These are phyloP conservation scores for Vitellaria paradoxa DNA, from an alignment of 179 eudicot genomes.

Conservation along the genomic window DNA sequence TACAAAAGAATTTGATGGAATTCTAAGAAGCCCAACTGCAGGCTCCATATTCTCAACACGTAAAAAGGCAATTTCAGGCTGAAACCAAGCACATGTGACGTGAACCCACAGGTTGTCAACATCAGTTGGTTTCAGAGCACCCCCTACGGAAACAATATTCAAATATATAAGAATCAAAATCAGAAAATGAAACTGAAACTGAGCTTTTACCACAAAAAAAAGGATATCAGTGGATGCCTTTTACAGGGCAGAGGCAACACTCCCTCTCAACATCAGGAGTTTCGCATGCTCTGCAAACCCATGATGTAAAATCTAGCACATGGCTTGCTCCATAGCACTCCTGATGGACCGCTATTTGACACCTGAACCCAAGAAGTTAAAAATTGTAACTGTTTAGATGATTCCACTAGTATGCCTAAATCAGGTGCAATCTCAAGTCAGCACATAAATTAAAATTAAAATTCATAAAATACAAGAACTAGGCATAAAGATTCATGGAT, in stretches of 20 bases:
- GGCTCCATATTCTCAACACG: constrained; percentile 88
- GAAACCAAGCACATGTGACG: constrained; percentile 97
- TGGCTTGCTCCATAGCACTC: constrained; percentile 82
- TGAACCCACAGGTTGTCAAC: constrained; percentile 85
- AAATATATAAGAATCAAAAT: neutral
- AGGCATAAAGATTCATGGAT: constrained; percentile 8
- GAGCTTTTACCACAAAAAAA: neutral
- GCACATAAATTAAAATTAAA: neutral
- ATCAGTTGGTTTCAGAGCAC: constrained; percentile 95
- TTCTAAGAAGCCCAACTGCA: constrained; percentile 68
- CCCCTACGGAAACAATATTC: constrained; percentile 50
- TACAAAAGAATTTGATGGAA: constrained; percentile 58
- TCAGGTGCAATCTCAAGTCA: constrained; percentile 5
- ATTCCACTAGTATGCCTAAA: neutral
- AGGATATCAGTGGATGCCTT: constrained; percentile 46
- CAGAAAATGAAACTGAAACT: neutral
- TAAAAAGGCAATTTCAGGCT: constrained; percentile 78
- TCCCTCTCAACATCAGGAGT: constrained; percentile 58
- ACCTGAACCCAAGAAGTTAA: constrained; percentile 38
- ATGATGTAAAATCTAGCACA: constrained; percentile 65
- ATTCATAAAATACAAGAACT: constrained; percentile 3
- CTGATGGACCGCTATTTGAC: constrained; percentile 98
- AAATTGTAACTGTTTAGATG: neutral
- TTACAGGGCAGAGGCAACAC: constrained; percentile 94
- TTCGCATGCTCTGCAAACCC: constrained; percentile 99